Evolutionary conservation across 1,284 basidiomycete genomes (phyloP).

Genomic region (Caloboletus inedulis): DNA sequence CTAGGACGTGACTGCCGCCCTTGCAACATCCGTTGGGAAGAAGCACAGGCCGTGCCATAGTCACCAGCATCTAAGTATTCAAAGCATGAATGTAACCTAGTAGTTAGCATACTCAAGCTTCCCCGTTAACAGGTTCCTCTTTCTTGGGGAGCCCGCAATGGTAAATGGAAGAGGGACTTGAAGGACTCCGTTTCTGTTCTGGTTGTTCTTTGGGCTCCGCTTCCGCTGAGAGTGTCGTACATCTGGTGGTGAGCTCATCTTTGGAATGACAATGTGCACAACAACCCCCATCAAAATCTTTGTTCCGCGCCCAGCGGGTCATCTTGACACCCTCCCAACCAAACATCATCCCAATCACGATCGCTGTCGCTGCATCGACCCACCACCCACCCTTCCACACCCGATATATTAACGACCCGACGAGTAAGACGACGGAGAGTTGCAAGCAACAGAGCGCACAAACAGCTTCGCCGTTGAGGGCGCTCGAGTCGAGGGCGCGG

Average conservation of each 20-base stretch:
- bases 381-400: slow-evolving; percentile 47
- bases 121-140: neutral
- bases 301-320: slow-evolving; percentile 36
- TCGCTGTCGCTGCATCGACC: slow-evolving; percentile 43
- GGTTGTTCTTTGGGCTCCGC: neutral
- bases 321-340: slow-evolving; percentile 43
- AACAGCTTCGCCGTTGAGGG: slow-evolving; percentile 42
- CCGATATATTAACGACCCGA: slow-evolving; percentile 36
- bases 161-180: neutral
- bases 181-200: neutral
- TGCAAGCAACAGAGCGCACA: slow-evolving; percentile 36
- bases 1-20: neutral
- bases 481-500: slow-evolving; percentile 40
- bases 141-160: slow-evolving; percentile 5
- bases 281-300: slow-evolving; percentile 41
- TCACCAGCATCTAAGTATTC: neutral
- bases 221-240: neutral
- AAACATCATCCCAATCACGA: slow-evolving; percentile 41
- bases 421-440: slow-evolving; percentile 36
- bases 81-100: neutral
- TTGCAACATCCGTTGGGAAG: neutral
- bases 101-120: slow-evolving; percentile 2
- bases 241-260: neutral
- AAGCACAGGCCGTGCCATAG: too few relatives aligned
- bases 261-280: slow-evolving; percentile 20